A percentile compares a stretch with the other conserved stretches of the same genome.
These are phyloP conservation scores for Pleoardoris graminearum DNA, from an alignment of 2,329 filamentous ascomycete species.

Conservation along the genomic window DNA sequence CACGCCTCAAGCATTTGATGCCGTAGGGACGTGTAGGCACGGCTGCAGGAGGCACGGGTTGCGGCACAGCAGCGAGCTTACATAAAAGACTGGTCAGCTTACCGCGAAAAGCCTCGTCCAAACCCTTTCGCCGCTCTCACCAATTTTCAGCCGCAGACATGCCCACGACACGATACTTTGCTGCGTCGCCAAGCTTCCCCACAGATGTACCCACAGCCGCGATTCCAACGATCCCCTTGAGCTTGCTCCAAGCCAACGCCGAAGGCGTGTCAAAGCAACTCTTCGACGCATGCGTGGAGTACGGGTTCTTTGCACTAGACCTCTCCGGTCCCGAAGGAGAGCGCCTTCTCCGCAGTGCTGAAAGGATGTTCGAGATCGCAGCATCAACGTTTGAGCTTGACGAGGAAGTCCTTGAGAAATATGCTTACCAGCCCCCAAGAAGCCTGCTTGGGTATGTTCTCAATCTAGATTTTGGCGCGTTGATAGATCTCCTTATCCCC, in stretches of 20 bases:
- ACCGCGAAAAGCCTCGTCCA: no score
- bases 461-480: background rate
- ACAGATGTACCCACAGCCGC: no score
- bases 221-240: background rate
- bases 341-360: background rate
- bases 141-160: no score
- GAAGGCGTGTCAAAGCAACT: background rate
- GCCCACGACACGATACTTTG: background rate
- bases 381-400: background rate
- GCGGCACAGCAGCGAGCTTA: no score
- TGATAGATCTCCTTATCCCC: no score
- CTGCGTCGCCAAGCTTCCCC: background rate
- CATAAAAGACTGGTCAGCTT: no score
- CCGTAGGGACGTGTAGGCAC: no score
- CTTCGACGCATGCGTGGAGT: background rate
- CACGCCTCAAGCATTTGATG: no score
- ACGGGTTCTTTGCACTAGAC: background rate
- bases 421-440: background rate
- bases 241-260: background rate
- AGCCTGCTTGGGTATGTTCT: background rate
- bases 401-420: background rate
- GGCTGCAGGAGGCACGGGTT: no score
- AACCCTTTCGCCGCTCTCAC: no score
- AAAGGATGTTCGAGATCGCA: background rate
- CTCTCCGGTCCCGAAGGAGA: background rate